Conservation (phyloP, 2,329 filamentous ascomycete genomes). For the Trichoderma atroviride region DNA sequence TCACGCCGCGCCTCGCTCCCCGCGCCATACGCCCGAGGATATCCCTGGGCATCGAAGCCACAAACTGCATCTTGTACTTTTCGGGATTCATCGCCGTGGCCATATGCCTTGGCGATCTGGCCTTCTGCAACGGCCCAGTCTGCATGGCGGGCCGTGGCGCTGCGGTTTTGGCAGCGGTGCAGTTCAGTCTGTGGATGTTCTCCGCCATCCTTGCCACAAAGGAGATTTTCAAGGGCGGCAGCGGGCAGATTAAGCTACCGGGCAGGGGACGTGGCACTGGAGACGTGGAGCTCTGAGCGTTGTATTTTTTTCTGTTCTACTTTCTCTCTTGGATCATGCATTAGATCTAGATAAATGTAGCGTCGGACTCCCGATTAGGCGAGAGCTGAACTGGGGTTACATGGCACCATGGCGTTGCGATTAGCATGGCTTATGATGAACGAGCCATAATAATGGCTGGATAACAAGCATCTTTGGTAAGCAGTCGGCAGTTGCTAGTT, state of each 20-base stretch:
- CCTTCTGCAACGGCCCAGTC: conserved; percentile 60
- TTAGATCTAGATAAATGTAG: background rate
- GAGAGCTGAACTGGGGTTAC: background rate
- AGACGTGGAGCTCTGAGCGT: background rate
- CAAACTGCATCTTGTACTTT: conserved; percentile 61
- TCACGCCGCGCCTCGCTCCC: conserved; percentile 31
- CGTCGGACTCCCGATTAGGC: background rate
- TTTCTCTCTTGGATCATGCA: background rate
- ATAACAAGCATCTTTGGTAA: background rate
- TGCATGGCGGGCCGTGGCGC: conserved; percentile 59
- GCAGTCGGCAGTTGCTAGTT: background rate
- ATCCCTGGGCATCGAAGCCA: conserved; percentile 51
- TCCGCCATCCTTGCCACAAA: conserved; percentile 51
- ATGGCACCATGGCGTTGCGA: background rate
- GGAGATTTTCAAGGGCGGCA: conserved; percentile 34
- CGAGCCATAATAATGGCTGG: background rate
- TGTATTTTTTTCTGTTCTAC: background rate
- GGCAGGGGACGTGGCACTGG: background rate
- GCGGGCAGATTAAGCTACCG: background rate
- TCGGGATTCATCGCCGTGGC: conserved; percentile 61
- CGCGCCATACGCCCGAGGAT: conserved; percentile 45
- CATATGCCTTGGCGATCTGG: conserved; percentile 57
- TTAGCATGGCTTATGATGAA: background rate
- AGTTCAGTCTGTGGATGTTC: conserved; percentile 57
- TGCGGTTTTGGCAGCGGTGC: conserved; percentile 56